Base-by-base conservation (phyloP, 805 yeast genomes). In the Zygosaccharomyces siamensis region DNA sequence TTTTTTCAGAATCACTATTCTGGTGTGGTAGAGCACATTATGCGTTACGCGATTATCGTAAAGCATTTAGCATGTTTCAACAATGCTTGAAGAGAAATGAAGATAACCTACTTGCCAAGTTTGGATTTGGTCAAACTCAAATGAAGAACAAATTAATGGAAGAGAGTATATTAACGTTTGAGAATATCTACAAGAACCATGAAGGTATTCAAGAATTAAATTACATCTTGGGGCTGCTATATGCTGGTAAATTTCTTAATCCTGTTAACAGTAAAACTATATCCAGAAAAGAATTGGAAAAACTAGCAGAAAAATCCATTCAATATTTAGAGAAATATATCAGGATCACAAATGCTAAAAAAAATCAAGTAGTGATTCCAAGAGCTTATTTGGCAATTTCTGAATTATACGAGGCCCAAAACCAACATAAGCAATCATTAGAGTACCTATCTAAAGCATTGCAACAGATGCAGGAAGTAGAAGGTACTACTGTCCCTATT, bases 61-160 rank as follows among this genome's bases (percentile, higher is more conserved):
- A 77, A 50, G 84, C 98, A 0, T 86, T 87, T 58, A 77, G 76
- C 47, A 72, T 75, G 58, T 92, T 87, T 65, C 83, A 83, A 53
- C 87, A 81, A 50, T 80, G 97, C 5, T 75, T 80, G 36, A 81
- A 80, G 52, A 69, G 76, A 32, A 81, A 85, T 60, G 86, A 82
- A 33, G 73, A 70, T 43, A 86, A 86, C 57, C 60, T 83, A 3
- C 74, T 85, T 18, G 83, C 97, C 0, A 81, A 81, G 55, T 72
- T 90, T 47, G 98, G 97, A 27, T 76, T 86, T 49, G 96, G 95
- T 1, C 95, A 89, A 64, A 78, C 96, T 2, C 89, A 89, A 62
- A 77, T 84, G 46, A 75, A 81, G 46, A 83, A 90, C 62, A 83
- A 83, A 41, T 79, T 85, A 36, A 63, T 78, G 8, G 89, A 87